Base-by-base conservation (phyloP, 352 stramenopile genomes). In the Globisporangium alternatum region DNA sequence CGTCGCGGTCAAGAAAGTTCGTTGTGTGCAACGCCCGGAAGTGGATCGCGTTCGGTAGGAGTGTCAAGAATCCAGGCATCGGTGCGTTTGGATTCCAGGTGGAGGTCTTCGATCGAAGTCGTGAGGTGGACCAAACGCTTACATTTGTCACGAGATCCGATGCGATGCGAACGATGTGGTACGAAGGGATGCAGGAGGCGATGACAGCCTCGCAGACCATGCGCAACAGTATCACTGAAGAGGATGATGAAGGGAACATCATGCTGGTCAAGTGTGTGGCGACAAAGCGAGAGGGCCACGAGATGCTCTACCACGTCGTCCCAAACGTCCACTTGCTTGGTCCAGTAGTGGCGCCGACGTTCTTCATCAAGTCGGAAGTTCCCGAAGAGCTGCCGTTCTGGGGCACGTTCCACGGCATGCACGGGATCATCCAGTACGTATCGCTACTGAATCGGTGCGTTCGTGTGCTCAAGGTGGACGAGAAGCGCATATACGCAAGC, bases 311-410 rank as follows among this genome's bases (percentile, higher is more conserved):
- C 47, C 58, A 83, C 17, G 75, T 88, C 1, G 52, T 89, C 2
- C 83, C 83, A 0, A 82, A 90, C 44, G 75, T 89, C 6, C 78
- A 89, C 21, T 64, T 89, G 43, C 66, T 92, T 0, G 69, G 75
- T 1, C 82, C 82, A 0, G 69, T 89, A 58, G 81, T 86, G 10
- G 73, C 78, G 30, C 75, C 77, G 4, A 89, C 67, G 35, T 93
- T 93, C 65, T 86, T 85, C 25, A 63, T 93, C 5, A 89, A 90
- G 45, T 93, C 81, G 0, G 85, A 91, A 35, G 85, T 93, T 1
- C 82, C 82, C 0, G 85, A 93, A 61, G 85, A 91, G 56, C 75
- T 93, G 25, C 85, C 85, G 2, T 91, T 93, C 55, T 93, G 82
- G 82, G 84, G 85, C 30, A 88, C 77, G 2, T 93, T 88, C 59